Percentiles rank a stretch among this genome's conserved stretches.
Conservation (phyloP, 2,329 filamentous ascomycete species). For the Cladosporium sp. region DNA sequence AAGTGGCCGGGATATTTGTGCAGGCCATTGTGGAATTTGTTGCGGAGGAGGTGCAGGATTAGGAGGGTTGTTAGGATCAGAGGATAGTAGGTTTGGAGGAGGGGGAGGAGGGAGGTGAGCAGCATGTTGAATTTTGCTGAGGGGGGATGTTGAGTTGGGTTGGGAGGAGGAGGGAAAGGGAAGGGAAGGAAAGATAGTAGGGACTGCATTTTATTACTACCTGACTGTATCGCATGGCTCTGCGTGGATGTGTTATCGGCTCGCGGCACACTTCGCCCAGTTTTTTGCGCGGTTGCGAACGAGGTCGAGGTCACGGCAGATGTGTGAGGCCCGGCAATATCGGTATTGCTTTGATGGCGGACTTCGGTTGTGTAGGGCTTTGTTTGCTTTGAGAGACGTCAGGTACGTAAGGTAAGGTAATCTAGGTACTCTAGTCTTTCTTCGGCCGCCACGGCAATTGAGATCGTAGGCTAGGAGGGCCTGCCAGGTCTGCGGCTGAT, state of each 20-base stretch:
- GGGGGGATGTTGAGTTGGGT: background rate
- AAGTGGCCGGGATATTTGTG: conserved; percentile 69
- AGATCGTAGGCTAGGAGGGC: no score
- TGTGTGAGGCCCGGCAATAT: background rate
- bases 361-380: no score
- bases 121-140: conserved; percentile 25
- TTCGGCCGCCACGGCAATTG: no score
- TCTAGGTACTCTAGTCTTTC: no score
- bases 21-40: conserved; percentile 52
- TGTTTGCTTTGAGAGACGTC: no score
- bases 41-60: conserved; percentile 35
- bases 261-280: conserved; percentile 6
- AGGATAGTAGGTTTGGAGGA: conserved; percentile 38
- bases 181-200: background rate
- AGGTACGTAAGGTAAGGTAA: no score
- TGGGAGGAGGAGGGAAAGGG: background rate
- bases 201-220: no score
- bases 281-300: background rate
- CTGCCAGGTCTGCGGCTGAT: no score
- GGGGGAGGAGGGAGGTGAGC: conserved; percentile 22
- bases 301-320: conserved; percentile 8
- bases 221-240: no score
- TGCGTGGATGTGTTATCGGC: conserved; percentile 5
- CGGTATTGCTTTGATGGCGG: no score
- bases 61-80: conserved; percentile 29